Conservation (phyloP, 371 early-diverging fungal species). For the Coemansia sp. region DNA sequence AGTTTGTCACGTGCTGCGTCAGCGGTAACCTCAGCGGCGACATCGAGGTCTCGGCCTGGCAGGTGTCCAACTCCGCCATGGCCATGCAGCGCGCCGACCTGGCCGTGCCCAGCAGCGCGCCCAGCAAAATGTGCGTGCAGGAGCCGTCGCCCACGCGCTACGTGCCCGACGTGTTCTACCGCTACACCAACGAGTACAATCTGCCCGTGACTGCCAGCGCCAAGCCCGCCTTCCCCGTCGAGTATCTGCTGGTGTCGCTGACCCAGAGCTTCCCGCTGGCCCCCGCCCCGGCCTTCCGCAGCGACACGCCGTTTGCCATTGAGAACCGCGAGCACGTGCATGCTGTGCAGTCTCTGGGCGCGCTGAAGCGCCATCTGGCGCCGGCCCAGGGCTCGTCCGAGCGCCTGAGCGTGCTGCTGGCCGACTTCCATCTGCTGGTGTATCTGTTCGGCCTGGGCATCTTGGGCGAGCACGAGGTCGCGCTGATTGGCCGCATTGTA, state of each 20-base stretch:
- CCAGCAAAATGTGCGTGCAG: constrained; percentile 84
- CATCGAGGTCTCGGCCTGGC: constrained; percentile 89
- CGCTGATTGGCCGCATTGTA: constrained; percentile 57
- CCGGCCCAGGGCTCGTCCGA: constrained; percentile 53
- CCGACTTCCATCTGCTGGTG: constrained; percentile 82
- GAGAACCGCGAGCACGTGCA: constrained; percentile 69
- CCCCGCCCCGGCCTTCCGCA: constrained; percentile 74
- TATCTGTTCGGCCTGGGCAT: constrained; percentile 54
- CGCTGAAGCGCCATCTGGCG: constrained; percentile 47
- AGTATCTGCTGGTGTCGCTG: constrained; percentile 94
- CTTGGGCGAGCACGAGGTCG: constrained; percentile 57
- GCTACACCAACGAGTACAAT: constrained; percentile 91
- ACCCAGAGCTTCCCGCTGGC: constrained; percentile 92
- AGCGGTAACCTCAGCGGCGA: constrained; percentile 78
- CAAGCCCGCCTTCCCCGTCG: constrained; percentile 94
- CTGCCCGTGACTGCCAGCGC: constrained; percentile 80
- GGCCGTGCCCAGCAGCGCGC: constrained; percentile 87
- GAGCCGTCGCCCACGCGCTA: constrained; percentile 76
- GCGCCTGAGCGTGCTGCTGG: constrained; percentile 19
- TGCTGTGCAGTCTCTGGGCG: constrained; percentile 47
- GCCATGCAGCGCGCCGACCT: constrained; percentile 93
- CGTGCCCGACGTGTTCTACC: constrained; percentile 96
- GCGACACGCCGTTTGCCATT: constrained; percentile 61
- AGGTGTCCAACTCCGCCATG: constrained; percentile 89
- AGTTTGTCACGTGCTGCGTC: constrained; percentile 93